Evolutionary conservation across 1,139 yeast genomes (phyloP).

Genomic region (Sugiyamaella paludigena): DNA sequence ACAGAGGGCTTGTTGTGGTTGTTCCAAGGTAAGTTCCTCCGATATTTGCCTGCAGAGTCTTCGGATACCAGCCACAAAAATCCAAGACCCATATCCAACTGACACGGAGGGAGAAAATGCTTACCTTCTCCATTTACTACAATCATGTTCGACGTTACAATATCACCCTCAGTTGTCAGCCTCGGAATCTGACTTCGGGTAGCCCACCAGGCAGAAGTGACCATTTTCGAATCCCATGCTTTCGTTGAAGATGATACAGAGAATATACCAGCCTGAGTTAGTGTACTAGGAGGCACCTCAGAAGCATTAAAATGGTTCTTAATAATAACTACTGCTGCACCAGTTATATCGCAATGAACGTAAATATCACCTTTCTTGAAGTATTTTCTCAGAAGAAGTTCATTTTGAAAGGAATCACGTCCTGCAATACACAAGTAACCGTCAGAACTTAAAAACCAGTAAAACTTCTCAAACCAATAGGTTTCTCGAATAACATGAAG

Average conservation of each 20-base stretch:
- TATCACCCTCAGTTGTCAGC: slow-evolving; percentile 59
- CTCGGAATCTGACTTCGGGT: slow-evolving; percentile 65
- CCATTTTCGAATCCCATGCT: slow-evolving; percentile 86
- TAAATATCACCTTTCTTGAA: slow-evolving; percentile 68
- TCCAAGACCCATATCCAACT: slow-evolving; percentile 86
- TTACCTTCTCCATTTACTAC: slow-evolving; percentile 54
- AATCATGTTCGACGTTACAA: slow-evolving; percentile 64
- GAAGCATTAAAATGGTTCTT: slow-evolving; percentile 61
- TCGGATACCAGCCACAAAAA: slow-evolving; percentile 71
- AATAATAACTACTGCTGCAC: slow-evolving; percentile 71
- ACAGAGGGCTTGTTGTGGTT: slow-evolving; percentile 1
- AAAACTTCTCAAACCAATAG: slow-evolving; percentile 90
- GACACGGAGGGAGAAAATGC: slow-evolving; percentile 73
- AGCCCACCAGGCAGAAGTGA: slow-evolving; percentile 83
- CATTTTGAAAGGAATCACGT: slow-evolving; percentile 79
- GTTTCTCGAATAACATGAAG: slow-evolving; percentile 68
- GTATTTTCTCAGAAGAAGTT: slow-evolving; percentile 74
- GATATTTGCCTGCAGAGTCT: slow-evolving; percentile 47
- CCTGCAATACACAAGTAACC: slow-evolving; percentile 88
- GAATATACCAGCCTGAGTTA: slow-evolving; percentile 86
- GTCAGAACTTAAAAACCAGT: slow-evolving; percentile 88
- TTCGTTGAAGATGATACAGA: slow-evolving; percentile 63
- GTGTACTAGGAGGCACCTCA: slow-evolving; percentile 75
- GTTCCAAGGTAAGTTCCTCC: slow-evolving; percentile 33
- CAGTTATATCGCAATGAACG: slow-evolving; percentile 73